Percentiles rank a stretch among this genome's conserved stretches.
These are phyloP conservation scores for Mycena kentingensis DNA, from an alignment of 768 basidiomycete species.

Conservation along the genomic window DNA sequence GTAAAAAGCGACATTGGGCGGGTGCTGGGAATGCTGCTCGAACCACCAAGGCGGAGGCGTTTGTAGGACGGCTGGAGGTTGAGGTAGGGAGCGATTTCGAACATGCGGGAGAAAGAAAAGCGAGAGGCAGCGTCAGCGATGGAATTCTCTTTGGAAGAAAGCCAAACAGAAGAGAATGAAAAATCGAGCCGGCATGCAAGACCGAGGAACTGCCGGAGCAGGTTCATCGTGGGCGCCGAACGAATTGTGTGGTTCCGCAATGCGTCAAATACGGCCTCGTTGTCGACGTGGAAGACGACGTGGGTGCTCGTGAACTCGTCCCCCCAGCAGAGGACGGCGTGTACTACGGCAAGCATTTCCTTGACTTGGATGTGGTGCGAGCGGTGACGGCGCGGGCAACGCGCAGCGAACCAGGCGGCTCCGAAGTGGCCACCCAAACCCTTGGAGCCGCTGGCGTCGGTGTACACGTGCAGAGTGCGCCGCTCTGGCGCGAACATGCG, in stretches of 20 bases:
- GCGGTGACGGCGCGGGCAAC: slow-evolving; percentile 25
- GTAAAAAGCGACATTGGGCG: slow-evolving; percentile 12
- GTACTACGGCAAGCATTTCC: slow-evolving; percentile 26
- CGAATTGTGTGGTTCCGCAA: slow-evolving; percentile 10
- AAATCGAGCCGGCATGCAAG: slow-evolving; percentile 8
- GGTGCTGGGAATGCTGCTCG: slow-evolving; percentile 11
- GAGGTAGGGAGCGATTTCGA: slow-evolving; percentile 6
- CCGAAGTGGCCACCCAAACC: slow-evolving; percentile 25
- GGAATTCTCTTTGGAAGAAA: slow-evolving; percentile 14
- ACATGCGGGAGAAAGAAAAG: slow-evolving; percentile 17
- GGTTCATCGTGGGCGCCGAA: not conserved
- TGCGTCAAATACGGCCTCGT: slow-evolving; percentile 28
- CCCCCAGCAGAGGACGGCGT: slow-evolving; percentile 30
- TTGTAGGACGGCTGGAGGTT: not conserved
- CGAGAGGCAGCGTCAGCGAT: slow-evolving; percentile 21
- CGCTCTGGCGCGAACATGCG: slow-evolving; percentile 7
- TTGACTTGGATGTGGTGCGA: slow-evolving; percentile 29
- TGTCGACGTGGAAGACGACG: slow-evolving; percentile 33
- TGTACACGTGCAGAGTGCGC: slow-evolving; percentile 22
- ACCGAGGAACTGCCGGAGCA: slow-evolving; percentile 11
- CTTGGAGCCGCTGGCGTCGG: slow-evolving; percentile 30
- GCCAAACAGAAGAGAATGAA: slow-evolving; percentile 19
- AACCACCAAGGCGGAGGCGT: slow-evolving; percentile 6
- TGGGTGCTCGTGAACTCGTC: slow-evolving; percentile 26
- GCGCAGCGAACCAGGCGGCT: slow-evolving; percentile 24